Conservation (phyloP, 495 filamentous ascomycete species). For the Oleoguttula mirabilis region DNA sequence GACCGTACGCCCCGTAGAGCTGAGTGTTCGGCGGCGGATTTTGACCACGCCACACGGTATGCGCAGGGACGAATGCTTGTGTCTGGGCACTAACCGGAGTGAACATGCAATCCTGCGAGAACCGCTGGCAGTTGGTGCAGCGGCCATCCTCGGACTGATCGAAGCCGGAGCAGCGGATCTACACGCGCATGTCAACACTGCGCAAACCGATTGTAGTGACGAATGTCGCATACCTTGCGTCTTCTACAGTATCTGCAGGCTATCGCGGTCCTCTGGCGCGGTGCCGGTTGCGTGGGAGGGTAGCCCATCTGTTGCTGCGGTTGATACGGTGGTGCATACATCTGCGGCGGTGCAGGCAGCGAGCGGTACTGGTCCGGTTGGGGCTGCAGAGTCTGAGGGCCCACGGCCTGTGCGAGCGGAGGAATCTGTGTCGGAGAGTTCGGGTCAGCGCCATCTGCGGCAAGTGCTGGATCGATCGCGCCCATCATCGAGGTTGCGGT, state of each 20-base stretch:
- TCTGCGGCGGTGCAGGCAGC: constrained; percentile 17
- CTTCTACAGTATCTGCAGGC: constrained; percentile 74
- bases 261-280: constrained; percentile 69
- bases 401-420: constrained; percentile 15
- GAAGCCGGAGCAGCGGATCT: constrained; percentile 82
- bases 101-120: constrained; percentile 78
- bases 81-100: constrained; percentile 73
- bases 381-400: constrained; percentile 21
- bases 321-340: constrained; percentile 19
- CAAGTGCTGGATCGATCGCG: constrained; percentile 16
- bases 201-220: not conserved
- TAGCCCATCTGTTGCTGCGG: constrained; percentile 21
- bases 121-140: constrained; percentile 67
- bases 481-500: constrained; percentile 5
- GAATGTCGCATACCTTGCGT: constrained; percentile 51
- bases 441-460: constrained; percentile 6
- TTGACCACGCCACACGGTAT: constrained; percentile 41
- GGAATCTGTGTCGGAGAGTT: constrained; percentile 13
- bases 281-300: constrained; percentile 43
- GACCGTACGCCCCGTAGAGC: constrained; percentile 66
- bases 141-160: constrained; percentile 64
- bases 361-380: constrained; percentile 23
- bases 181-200: constrained; percentile 10
- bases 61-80: constrained; percentile 73
- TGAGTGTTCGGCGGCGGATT: constrained; percentile 28